phyloP scores from a whole-genome alignment of 345 rosid species.

The Populus simonii region DNA sequence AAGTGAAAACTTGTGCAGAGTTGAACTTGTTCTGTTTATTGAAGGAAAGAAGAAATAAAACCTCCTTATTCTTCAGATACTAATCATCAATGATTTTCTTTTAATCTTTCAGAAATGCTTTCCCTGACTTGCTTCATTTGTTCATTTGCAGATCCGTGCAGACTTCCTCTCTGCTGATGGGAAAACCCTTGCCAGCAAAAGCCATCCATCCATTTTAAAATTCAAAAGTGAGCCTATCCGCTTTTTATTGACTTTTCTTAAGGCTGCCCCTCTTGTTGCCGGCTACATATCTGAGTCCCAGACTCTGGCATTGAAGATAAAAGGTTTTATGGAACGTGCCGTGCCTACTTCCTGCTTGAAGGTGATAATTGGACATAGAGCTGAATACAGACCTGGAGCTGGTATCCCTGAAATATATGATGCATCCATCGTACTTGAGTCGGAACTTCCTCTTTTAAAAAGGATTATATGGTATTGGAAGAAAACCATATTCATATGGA shows the following conservation, averaged over 20 bases:
- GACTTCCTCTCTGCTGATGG: constrained; percentile 63
- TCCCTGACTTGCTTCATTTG: constrained; percentile 4
- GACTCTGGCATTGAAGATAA: constrained; percentile 52
- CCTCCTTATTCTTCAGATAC: neutral
- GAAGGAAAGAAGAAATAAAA: no score
- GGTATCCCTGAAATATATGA: constrained; percentile 82
- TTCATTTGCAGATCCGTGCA: constrained; percentile 66
- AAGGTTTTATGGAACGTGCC: constrained; percentile 53
- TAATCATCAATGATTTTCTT: neutral
- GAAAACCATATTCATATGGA: constrained; percentile 67
- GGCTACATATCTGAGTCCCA: constrained; percentile 79
- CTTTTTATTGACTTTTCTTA: constrained; percentile 55
- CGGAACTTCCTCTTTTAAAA: constrained; percentile 53
- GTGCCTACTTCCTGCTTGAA: constrained; percentile 65
- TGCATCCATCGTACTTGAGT: constrained; percentile 54
- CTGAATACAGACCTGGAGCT: constrained; percentile 55
- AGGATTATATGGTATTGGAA: constrained; percentile 76
- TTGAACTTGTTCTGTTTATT: neutral
- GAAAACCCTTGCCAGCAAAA: constrained; percentile 51
- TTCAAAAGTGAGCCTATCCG: constrained; percentile 78
- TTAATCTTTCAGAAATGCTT: neutral
- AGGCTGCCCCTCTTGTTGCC: constrained; percentile 62
- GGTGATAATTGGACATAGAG: constrained; percentile 65
- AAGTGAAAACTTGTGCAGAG: neutral
- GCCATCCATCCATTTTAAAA: constrained; percentile 66